A percentile compares a stretch with the other conserved stretches of the same genome.
Evolutionary conservation across 306 rosid species (phyloP).

Genomic region (Sesbania bispinosa): DNA sequence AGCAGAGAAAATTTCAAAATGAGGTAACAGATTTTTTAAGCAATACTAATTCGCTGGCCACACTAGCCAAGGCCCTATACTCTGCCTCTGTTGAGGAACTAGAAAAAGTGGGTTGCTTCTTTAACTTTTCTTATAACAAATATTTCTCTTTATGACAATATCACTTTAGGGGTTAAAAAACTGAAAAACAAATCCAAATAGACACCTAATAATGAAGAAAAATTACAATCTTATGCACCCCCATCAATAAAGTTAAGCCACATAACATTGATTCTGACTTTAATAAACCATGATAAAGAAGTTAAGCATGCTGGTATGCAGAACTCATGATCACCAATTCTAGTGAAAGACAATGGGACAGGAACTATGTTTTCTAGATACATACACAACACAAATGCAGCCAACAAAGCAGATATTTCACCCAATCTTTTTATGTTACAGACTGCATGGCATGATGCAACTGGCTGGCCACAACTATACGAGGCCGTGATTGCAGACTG

Average conservation of each 20-base stretch:
- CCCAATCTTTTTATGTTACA: background rate
- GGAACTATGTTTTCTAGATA: background rate
- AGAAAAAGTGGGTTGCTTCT: too few species aligned
- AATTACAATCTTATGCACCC: background rate
- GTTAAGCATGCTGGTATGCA: background rate
- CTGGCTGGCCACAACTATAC: background rate
- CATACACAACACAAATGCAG: background rate
- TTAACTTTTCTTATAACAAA: background rate
- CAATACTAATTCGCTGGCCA: too few species aligned
- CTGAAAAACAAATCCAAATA: background rate
- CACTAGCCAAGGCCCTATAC: too few species aligned
- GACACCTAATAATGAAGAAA: background rate
- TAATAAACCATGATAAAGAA: slow-evolving; percentile 3
- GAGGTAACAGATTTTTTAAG: too few species aligned
- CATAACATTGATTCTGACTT: background rate
- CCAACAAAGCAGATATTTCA: background rate
- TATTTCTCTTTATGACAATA: background rate
- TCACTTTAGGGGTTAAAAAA: background rate
- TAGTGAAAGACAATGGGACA: background rate
- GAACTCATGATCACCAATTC: background rate
- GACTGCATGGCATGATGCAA: background rate
- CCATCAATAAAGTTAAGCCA: background rate
- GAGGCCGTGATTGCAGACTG: background rate
- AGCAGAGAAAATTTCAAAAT: too few species aligned
- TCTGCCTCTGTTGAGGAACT: too few species aligned